Percentiles rank a stretch among this genome's conserved stretches.
Conservation (phyloP, 306 rosid species). For the Cyamopsis tetragonoloba region DNA sequence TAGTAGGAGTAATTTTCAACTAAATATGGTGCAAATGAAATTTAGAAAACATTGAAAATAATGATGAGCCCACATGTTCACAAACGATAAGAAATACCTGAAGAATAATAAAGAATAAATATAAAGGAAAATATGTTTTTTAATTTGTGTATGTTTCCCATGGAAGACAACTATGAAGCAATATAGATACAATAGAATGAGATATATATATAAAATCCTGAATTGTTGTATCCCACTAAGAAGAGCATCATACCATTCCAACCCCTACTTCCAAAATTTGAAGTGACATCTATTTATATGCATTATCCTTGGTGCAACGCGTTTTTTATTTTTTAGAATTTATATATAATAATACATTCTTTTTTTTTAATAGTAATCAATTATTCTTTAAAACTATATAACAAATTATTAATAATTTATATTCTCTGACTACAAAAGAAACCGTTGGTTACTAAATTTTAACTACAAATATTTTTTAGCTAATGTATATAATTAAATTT, state of each 20-base stretch:
- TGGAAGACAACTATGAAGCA: constrained; percentile 32
- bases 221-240: constrained; percentile 29
- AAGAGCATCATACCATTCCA: constrained; percentile 32
- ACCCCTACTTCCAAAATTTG: constrained; percentile 1
- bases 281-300: constrained; percentile 32
- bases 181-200: constrained; percentile 23
- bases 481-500: too few species aligned
- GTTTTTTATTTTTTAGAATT: not conserved
- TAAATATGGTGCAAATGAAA: not conserved
- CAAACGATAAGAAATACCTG: constrained; percentile 28
- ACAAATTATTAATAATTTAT: too few species aligned
- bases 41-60: constrained; percentile 8
- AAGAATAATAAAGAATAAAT: constrained; percentile 36
- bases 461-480: too few species aligned
- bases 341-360: not conserved
- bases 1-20: not conserved
- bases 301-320: not conserved
- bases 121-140: constrained; percentile 22
- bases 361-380: too few species aligned
- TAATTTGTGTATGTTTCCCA: constrained; percentile 36
- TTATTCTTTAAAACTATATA: too few species aligned
- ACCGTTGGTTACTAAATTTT: too few species aligned
- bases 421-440: too few species aligned
- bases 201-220: constrained; percentile 29
- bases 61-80: constrained; percentile 43